These are phyloP conservation scores for Noccaea caerulescens DNA, from an alignment of 345 rosid species.

Conservation along the genomic window DNA sequence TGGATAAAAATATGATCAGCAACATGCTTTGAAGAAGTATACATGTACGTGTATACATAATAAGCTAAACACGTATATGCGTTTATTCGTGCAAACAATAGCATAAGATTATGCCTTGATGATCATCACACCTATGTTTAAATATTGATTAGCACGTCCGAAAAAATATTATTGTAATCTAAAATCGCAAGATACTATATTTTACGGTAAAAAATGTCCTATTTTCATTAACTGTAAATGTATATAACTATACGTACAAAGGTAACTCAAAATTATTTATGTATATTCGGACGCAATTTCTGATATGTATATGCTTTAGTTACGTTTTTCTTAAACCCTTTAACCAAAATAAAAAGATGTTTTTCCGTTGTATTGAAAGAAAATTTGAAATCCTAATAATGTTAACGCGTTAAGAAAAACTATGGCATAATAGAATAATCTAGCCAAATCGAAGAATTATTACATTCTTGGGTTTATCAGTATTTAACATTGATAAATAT, in stretches of 20 bases:
- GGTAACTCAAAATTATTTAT: neutral
- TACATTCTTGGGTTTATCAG: neutral
- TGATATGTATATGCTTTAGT: no score
- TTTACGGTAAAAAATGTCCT: neutral
- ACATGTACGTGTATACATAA: slow-evolving; percentile 31
- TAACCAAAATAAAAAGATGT: no score
- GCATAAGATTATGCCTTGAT: slow-evolving; percentile 38
- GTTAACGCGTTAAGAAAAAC: neutral
- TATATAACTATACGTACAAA: neutral
- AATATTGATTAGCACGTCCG: neutral
- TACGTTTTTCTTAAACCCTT: no score
- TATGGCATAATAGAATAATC: neutral
- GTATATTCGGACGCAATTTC: neutral
- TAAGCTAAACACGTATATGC: slow-evolving; percentile 19
- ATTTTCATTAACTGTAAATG: neutral
- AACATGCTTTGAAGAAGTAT: slow-evolving; percentile 18
- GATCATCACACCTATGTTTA: slow-evolving; percentile 22
- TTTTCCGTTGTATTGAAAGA: no score
- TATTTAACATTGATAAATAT: neutral
- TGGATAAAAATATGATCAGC: slow-evolving; percentile 13
- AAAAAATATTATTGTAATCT: neutral
- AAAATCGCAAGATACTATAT: neutral
- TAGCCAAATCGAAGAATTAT: neutral
- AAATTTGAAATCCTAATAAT: neutral
- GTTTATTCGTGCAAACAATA: slow-evolving; percentile 43